A percentile compares a stretch with the other conserved stretches of the same genome.
phyloP scores from a whole-genome alignment of 371 early-diverging fungal genomes.

The Mortierella sp. region DNA sequence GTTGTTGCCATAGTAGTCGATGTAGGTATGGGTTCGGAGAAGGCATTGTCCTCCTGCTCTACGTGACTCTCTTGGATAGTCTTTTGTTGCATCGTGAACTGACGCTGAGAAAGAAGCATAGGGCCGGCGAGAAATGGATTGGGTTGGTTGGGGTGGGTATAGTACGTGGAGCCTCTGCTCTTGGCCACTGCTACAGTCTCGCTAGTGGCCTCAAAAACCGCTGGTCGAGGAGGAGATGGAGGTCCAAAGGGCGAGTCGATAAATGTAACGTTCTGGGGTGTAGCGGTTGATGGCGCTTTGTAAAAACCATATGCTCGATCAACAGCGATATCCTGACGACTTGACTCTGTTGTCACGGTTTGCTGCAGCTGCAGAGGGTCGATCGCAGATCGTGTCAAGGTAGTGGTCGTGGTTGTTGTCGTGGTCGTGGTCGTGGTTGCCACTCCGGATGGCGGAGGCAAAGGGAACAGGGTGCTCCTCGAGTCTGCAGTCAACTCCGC shows the following conservation, averaged over 20 bases:
- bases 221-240: not conserved
- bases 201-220: not conserved
- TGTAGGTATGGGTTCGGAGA: not conserved
- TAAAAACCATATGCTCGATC: constrained; percentile 50
- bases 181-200: not conserved
- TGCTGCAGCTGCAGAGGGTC: constrained; percentile 1
- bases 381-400: not conserved
- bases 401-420: not conserved
- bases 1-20: constrained; percentile 5
- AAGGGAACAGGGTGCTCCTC: not conserved
- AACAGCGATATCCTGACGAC: constrained; percentile 17
- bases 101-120: constrained; percentile 17
- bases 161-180: constrained; percentile 13
- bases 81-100: not conserved
- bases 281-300: constrained; percentile 24
- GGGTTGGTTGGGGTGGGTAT: constrained; percentile 23
- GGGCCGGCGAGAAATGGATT: constrained; percentile 25
- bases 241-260: constrained; percentile 50
- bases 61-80: constrained; percentile 10
- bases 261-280: constrained; percentile 33
- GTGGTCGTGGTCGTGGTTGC: not conserved
- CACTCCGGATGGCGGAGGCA: not conserved
- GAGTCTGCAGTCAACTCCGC: too few species aligned
- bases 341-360: not conserved
- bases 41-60: constrained; percentile 22